Percentiles rank a stretch among this genome's conserved stretches.
These are phyloP conservation scores for Trifolium repens DNA, from an alignment of 306 rosid genomes.

Conservation along the genomic window DNA sequence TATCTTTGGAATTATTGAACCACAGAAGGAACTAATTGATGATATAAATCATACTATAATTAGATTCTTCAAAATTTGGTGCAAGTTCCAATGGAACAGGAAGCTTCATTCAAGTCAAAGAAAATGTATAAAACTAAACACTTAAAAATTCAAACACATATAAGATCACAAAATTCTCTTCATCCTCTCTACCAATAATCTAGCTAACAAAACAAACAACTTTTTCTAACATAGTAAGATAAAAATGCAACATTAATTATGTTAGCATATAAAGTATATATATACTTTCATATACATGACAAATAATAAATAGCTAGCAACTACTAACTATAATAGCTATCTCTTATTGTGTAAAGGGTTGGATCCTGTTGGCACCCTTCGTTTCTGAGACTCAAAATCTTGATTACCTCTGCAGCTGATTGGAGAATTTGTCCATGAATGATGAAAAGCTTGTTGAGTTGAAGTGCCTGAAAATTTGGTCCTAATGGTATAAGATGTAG, in stretches of 20 bases:
- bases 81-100: constrained; percentile 40
- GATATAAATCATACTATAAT: not conserved
- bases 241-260: constrained; percentile 33
- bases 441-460: constrained; percentile 43
- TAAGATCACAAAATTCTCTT: constrained; percentile 27
- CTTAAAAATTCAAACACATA: not conserved
- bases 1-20: not conserved
- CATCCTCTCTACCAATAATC: constrained; percentile 46
- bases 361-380: constrained; percentile 86
- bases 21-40: not conserved
- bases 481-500: constrained; percentile 41
- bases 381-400: constrained; percentile 58
- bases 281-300: constrained; percentile 21
- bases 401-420: constrained; percentile 26
- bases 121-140: constrained; percentile 16
- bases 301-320: constrained; percentile 4
- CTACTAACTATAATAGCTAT: constrained; percentile 27
- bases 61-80: not conserved
- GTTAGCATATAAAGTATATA: not conserved
- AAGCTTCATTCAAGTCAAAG: constrained; percentile 27
- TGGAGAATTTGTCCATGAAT: constrained; percentile 35
- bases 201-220: constrained; percentile 26
- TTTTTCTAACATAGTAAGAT: constrained; percentile 17
- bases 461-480: constrained; percentile 50
- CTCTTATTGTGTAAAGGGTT: constrained; percentile 88